These are phyloP conservation scores for Gentiana dahurica DNA, from an alignment of 257 asterid species.

Conservation along the genomic window DNA sequence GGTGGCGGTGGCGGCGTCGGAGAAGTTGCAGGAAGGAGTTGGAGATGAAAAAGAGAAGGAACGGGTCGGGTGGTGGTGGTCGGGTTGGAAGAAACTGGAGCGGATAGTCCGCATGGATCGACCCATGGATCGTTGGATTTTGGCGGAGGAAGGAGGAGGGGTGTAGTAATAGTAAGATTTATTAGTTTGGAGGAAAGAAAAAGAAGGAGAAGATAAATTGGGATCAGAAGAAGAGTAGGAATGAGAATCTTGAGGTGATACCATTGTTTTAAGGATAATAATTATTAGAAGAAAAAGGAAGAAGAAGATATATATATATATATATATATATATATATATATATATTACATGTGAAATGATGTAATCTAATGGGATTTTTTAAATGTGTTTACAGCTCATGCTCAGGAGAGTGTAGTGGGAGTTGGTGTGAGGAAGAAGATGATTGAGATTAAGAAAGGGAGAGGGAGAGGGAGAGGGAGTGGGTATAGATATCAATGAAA, in stretches of 20 bases:
- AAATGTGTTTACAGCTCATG: background rate
- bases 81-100: conserved; percentile 43
- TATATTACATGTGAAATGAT: no score
- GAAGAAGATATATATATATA: background rate
- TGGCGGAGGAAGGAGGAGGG: conserved; percentile 20
- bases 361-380: background rate
- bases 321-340: no score
- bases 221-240: conserved; percentile 7
- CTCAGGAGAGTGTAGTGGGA: background rate
- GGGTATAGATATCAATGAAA: background rate
- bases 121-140: conserved; percentile 26
- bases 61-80: conserved; percentile 15
- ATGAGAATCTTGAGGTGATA: conserved; percentile 22
- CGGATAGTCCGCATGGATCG: conserved; percentile 48
- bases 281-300: background rate
- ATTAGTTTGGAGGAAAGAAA: conserved; percentile 11
- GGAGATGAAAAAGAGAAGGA: conserved; percentile 2
- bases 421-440: background rate
- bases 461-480: background rate
- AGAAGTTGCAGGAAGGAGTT: conserved; percentile 29
- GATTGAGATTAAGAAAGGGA: background rate
- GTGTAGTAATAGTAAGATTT: conserved; percentile 23
- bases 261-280: conserved; percentile 13
- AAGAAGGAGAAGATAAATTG: background rate
- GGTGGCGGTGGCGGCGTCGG: conserved; percentile 59